phyloP scores from a whole-genome alignment of 2,329 filamentous ascomycete genomes.

The Fusarium stilboides region DNA sequence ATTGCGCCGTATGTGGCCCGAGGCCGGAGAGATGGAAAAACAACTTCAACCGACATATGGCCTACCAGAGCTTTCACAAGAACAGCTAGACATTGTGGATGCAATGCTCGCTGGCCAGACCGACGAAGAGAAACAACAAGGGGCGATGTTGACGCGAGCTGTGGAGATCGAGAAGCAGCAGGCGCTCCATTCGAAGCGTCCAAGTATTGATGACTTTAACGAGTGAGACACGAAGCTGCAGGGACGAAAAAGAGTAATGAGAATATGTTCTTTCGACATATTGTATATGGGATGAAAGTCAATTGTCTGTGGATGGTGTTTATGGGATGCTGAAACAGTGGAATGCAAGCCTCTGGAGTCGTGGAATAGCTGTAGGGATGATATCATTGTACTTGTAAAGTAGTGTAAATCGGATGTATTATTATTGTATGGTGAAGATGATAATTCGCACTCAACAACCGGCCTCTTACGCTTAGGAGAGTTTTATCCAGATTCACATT shows the following conservation, averaged over 20 bases:
- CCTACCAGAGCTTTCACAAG: conserved; percentile 28
- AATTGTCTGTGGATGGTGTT: not conserved
- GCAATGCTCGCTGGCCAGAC: conserved; percentile 32
- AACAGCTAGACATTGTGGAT: conserved; percentile 43
- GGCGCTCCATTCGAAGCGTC: not conserved
- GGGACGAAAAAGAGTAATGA: too few species aligned
- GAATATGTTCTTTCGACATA: not conserved
- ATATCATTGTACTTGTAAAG: not conserved
- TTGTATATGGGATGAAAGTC: not conserved
- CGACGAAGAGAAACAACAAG: conserved; percentile 27
- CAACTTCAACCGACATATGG: conserved; percentile 3
- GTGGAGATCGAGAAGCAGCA: conserved; percentile 23
- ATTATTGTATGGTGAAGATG: not conserved
- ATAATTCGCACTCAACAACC: too few species aligned
- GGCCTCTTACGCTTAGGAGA: too few species aligned
- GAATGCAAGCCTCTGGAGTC: not conserved
- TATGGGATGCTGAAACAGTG: not conserved
- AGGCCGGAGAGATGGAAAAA: conserved; percentile 28
- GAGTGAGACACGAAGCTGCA: not conserved
- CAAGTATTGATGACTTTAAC: not conserved
- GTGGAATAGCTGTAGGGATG: not conserved
- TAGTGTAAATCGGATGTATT: not conserved
- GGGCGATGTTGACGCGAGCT: conserved; percentile 6
- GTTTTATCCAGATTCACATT: too few species aligned
- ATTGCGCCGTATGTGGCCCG: conserved; percentile 41